Evolutionary conservation across 108 stramenopile species (phyloP).

Genomic region (Skeletonema menzelii): DNA sequence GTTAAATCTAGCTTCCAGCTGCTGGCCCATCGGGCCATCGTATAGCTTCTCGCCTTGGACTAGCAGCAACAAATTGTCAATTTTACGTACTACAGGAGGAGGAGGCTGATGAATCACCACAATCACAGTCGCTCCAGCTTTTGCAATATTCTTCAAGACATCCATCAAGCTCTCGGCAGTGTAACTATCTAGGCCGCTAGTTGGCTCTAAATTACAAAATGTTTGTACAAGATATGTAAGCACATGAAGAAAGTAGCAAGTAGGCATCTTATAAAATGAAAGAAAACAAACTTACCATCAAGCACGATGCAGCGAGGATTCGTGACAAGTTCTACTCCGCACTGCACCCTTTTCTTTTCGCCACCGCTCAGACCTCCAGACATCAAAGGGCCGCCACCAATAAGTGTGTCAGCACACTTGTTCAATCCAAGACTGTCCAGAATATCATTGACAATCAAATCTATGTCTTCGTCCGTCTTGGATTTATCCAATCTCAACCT

Average conservation of each 20-base stretch:
- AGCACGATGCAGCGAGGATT: conserved; percentile 62
- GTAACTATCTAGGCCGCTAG: conserved; percentile 70
- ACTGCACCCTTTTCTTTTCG: conserved; percentile 56
- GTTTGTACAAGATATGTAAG: no score
- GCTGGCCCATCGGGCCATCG: conserved; percentile 29
- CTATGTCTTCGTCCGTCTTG: conserved; percentile 13
- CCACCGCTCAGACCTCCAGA: conserved; percentile 63
- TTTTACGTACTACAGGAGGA: conserved; percentile 61
- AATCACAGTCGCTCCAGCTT: conserved; percentile 55
- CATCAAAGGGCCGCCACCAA: conserved; percentile 50
- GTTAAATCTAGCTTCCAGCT: not conserved
- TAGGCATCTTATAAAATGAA: no score
- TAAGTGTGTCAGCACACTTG: conserved; percentile 1
- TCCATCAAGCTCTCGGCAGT: conserved; percentile 61
- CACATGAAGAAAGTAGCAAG: no score
- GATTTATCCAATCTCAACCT: conserved; percentile 21
- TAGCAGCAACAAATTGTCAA: conserved; percentile 69
- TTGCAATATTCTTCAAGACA: conserved; percentile 64
- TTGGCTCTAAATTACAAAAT: conserved; percentile 45
- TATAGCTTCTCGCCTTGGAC: conserved; percentile 61
- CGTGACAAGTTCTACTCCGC: conserved; percentile 37
- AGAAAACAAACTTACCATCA: conserved; percentile 57
- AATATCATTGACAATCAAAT: conserved; percentile 44
- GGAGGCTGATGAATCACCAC: conserved; percentile 87
- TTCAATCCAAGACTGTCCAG: conserved; percentile 38